Percentiles rank a stretch among this genome's conserved stretches.
These are phyloP conservation scores for Cladosporium sp. DNA, from an alignment of 2,329 filamentous ascomycete genomes.

Conservation along the genomic window DNA sequence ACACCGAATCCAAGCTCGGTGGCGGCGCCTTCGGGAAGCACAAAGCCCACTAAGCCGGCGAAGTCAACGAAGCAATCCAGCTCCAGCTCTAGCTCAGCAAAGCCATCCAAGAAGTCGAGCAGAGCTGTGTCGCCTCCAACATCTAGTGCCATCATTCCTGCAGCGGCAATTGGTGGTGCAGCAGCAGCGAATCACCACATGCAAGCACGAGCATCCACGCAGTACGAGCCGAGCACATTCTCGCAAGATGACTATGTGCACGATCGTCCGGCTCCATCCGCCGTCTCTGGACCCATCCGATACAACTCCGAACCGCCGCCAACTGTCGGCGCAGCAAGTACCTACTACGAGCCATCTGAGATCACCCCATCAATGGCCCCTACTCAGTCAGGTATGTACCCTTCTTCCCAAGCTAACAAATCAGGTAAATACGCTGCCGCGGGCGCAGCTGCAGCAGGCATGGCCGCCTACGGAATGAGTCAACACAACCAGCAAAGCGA, in stretches of 20 bases:
- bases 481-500: slow-evolving; percentile 26
- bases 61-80: slow-evolving; percentile 17
- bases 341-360: slow-evolving; percentile 15
- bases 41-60: slow-evolving; percentile 33
- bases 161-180: background rate
- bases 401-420: slow-evolving; percentile 40
- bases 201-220: slow-evolving; percentile 6
- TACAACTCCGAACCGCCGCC: slow-evolving; percentile 15
- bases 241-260: slow-evolving; percentile 14
- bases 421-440: slow-evolving; percentile 43
- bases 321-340: slow-evolving; percentile 7
- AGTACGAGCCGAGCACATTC: slow-evolving; percentile 8
- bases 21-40: slow-evolving; percentile 16
- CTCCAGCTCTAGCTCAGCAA: slow-evolving; percentile 7
- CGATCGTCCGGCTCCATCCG: slow-evolving; percentile 13
- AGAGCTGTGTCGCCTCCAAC: background rate
- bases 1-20: slow-evolving; percentile 31
- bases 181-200: background rate
- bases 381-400: slow-evolving; percentile 39
- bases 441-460: slow-evolving; percentile 42
- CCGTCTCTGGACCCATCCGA: slow-evolving; percentile 11
- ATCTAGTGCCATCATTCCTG: background rate
- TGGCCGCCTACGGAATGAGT: slow-evolving; percentile 39
- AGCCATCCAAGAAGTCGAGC: slow-evolving; percentile 12
- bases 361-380: slow-evolving; percentile 1